Conservation (phyloP, 129 eudicot species). For the Arctium minus region DNA sequence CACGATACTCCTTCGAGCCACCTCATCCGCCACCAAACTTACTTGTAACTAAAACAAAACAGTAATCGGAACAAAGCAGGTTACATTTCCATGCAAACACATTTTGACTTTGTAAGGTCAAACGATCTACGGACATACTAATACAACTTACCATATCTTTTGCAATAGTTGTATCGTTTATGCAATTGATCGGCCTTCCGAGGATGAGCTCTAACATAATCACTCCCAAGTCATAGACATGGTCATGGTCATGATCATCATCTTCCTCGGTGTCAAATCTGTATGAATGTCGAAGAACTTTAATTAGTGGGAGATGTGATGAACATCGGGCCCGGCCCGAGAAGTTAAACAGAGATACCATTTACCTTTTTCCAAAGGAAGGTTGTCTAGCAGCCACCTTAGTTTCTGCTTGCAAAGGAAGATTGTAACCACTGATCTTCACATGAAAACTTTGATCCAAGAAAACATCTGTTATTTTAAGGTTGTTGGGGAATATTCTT, state of each 20-base stretch:
- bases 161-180: constrained; percentile 33
- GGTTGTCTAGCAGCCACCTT: constrained; percentile 29
- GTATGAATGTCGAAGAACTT: not conserved
- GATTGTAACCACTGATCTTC: constrained; percentile 57
- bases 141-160: constrained; percentile 47
- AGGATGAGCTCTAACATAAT: constrained; percentile 60
- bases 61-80: not conserved
- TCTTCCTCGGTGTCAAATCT: constrained; percentile 49
- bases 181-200: constrained; percentile 40
- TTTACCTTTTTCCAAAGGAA: constrained; percentile 27
- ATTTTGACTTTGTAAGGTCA: not conserved
- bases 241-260: constrained; percentile 43
- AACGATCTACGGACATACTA: not conserved
- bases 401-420: constrained; percentile 42
- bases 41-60: constrained; percentile 37
- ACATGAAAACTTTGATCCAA: constrained; percentile 54
- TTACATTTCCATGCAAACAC: not conserved
- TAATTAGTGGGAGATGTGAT: not conserved
- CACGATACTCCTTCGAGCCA: constrained; percentile 47
- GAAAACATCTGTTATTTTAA: constrained; percentile 57
- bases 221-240: constrained; percentile 64
- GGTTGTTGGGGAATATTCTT: constrained; percentile 37
- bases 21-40: constrained; percentile 46
- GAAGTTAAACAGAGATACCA: not conserved
- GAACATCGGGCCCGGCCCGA: not conserved